Evolutionary conservation across 164 flowering plant genomes (phyloP).

Genomic region (grape (Vitis vinifera)): ASM3070453v1 NC_081805.1:11563001-11563500

Average conservation of each 20-base stretch:
- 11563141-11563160: too few species aligned
- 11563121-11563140: too few species aligned
- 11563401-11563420: too few species aligned
- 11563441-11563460: not conserved
- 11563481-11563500: conserved; percentile 29
- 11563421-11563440: too few species aligned
- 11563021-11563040: conserved; percentile 29
- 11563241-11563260: conserved; percentile 31
- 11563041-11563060: conserved; percentile 37
- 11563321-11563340: conserved; percentile 32
- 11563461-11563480: conserved; percentile 17
- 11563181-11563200: not conserved
- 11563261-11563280: conserved; percentile 37
- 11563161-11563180: too few species aligned
- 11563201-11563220: conserved; percentile 14
- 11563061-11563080: conserved; percentile 22
- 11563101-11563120: too few species aligned
- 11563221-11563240: conserved; percentile 32
- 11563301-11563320: conserved; percentile 36
- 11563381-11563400: not conserved
- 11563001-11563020: conserved; percentile 26
- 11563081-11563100: conserved; percentile 14
- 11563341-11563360: conserved; percentile 15
- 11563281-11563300: conserved; percentile 18
- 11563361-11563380: not conserved